Evolutionary conservation across 2,329 filamentous ascomycete genomes (phyloP).

Genomic region (Diaporthe longicolla): DNA sequence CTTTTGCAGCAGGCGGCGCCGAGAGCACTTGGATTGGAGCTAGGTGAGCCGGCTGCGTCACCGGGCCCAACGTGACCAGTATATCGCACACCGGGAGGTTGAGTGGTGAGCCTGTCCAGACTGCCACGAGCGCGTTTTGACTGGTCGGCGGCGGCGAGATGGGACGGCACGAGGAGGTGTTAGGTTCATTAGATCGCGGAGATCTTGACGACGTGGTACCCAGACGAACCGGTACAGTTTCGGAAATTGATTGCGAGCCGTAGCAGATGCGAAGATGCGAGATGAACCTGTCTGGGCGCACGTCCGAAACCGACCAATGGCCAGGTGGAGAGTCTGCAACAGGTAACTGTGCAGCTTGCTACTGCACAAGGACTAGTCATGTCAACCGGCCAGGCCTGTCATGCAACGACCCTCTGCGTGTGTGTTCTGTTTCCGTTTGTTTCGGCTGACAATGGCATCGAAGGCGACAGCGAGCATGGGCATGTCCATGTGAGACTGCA

Average conservation of each 20-base stretch:
- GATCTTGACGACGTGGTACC: constrained; percentile 34
- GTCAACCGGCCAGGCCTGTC: constrained; percentile 34
- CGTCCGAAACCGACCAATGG: constrained; percentile 28
- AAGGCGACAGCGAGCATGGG: constrained; percentile 32
- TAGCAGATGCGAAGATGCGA: constrained; percentile 34
- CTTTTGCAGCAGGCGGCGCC: constrained; percentile 30
- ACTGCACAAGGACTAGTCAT: constrained; percentile 33
- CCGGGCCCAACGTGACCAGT: constrained; percentile 16
- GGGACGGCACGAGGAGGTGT: constrained; percentile 24
- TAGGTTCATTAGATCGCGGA: constrained; percentile 20
- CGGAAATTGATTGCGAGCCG: constrained; percentile 35
- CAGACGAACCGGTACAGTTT: constrained; percentile 22
- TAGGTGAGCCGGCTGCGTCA: constrained; percentile 18
- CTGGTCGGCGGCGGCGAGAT: constrained; percentile 5
- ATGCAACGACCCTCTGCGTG: constrained; percentile 36
- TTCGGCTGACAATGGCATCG: constrained; percentile 33
- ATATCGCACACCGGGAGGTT: constrained; percentile 1
- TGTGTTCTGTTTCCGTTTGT: constrained; percentile 38
- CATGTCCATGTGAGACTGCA: constrained; percentile 40
- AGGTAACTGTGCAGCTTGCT: constrained; percentile 32
- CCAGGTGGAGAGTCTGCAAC: constrained; percentile 26
- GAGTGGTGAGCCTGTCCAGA: neutral
- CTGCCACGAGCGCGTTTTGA: constrained; percentile 10
- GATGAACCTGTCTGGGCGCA: constrained; percentile 37
- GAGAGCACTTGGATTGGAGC: constrained; percentile 24